A percentile compares a stretch with the other conserved stretches of the same genome.
These are phyloP conservation scores for Candida arabinofermentans DNA, from an alignment of 805 yeast species.

Conservation along the genomic window DNA sequence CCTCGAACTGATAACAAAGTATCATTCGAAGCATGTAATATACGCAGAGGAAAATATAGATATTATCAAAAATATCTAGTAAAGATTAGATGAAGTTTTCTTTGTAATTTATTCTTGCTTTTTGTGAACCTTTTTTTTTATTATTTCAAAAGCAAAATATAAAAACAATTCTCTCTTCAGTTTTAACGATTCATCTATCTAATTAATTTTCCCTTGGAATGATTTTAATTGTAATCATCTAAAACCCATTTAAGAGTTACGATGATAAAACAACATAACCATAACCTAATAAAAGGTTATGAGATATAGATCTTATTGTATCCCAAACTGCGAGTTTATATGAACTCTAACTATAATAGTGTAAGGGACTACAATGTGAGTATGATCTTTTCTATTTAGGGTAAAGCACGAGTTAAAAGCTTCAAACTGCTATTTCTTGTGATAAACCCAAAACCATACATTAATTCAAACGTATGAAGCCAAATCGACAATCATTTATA, in stretches of 20 bases:
- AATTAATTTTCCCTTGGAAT: constrained; percentile 34
- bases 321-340: constrained; percentile 10
- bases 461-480: constrained; percentile 12
- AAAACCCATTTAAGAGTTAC: neutral
- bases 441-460: constrained; percentile 30
- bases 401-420: constrained; percentile 29
- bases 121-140: neutral
- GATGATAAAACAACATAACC: constrained; percentile 27
- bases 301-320: constrained; percentile 21
- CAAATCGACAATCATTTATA: constrained; percentile 4
- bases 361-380: constrained; percentile 25
- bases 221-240: constrained; percentile 24
- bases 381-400: constrained; percentile 24
- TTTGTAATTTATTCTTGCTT: neutral
- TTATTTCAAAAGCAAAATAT: constrained; percentile 2
- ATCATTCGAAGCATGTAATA: constrained; percentile 28
- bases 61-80: constrained; percentile 1
- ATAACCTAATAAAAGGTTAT: constrained; percentile 17
- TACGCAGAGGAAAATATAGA: constrained; percentile 33
- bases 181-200: constrained; percentile 5
- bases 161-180: constrained; percentile 5
- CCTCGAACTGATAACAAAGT: constrained; percentile 25
- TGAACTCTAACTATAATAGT: neutral
- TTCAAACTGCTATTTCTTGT: constrained; percentile 21
- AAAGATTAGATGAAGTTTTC: constrained; percentile 3